Evolutionary conservation across 495 filamentous ascomycete species (phyloP), one percentile per base, ranked within the genome.

Genomic region (Neurospora sp.): DNA sequence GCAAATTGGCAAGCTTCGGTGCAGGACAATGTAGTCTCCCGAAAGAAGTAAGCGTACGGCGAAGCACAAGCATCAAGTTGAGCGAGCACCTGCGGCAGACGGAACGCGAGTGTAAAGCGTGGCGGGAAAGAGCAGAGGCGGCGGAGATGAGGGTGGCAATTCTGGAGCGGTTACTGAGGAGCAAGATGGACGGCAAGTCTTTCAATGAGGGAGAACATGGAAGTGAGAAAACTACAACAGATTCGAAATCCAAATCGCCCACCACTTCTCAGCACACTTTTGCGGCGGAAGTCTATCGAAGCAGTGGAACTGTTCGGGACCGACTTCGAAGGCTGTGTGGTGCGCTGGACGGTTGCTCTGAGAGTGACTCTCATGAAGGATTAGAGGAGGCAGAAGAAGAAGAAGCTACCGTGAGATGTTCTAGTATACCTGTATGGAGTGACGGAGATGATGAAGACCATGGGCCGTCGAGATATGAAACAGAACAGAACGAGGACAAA

Each of bases 51-150:
- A 65, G 53, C 14, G 53, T 17, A 8, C 2, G 53, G 16, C 53
- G 53, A 65, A 65, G 53, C 27, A 37, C 53, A 17, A 65, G 53
- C 53, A 65, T 65, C 0, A 80, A 78, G 8, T 65, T 88, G 48
- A 80, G 80, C 45, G 82, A 85, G 71, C 80, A 84, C 73, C 77
- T 89, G 40, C 75, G 81, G 20, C 74, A 80, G 4, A 80, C 82
- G n/a, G 82, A 81, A 70, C 78, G 78, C 35, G 85, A 88, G 68
- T 75, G 80, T 48, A 73, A 77, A 40, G 77, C 79, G 69, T 90
- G 88, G 87, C 82, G 81, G 70, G 79, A 77, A 37, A 79, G 85
- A 69, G 87, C 87, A 1, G 82, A 87, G 76, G 75, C 78, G 14
- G 86, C 86, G 0, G 87, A 89, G 81, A 82, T 78, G 75, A 79